Evolutionary conservation across 2,329 filamentous ascomycete genomes (phyloP).

Genomic region (Cytospora piceicola): DNA sequence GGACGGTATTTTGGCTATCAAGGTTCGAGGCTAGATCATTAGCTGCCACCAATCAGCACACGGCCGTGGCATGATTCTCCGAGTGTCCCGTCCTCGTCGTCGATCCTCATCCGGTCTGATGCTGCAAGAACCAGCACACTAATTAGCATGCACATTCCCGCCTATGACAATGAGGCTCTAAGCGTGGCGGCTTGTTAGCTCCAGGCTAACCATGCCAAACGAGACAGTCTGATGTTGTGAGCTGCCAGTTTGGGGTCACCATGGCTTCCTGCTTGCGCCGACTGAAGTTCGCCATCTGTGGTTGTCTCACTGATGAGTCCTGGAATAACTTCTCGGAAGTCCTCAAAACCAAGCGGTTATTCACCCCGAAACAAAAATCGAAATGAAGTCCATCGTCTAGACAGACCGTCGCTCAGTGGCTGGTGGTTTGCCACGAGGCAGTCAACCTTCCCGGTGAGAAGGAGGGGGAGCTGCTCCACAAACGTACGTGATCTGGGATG

Average conservation of each 20-base stretch:
- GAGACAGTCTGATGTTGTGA: slow-evolving; percentile 26
- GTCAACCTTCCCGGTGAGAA: background rate
- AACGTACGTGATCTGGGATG: background rate
- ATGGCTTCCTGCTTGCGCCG: slow-evolving; percentile 14
- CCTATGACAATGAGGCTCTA: slow-evolving; percentile 26
- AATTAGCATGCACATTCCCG: slow-evolving; percentile 22
- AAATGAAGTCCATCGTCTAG: background rate
- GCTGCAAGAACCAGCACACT: slow-evolving; percentile 17
- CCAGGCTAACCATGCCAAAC: slow-evolving; percentile 23
- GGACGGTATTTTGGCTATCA: background rate
- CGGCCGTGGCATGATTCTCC: slow-evolving; percentile 10
- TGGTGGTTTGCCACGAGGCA: background rate
- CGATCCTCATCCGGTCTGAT: slow-evolving; percentile 18
- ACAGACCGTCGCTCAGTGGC: background rate
- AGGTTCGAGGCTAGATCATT: background rate
- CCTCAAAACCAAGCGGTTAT: background rate
- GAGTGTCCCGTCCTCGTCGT: slow-evolving; percentile 10
- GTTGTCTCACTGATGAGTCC: background rate
- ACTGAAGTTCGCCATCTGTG: slow-evolving; percentile 15
- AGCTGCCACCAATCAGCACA: slow-evolving; percentile 20
- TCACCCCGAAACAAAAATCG: background rate
- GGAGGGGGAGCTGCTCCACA: background rate
- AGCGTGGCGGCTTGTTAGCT: slow-evolving; percentile 25
- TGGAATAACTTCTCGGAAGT: background rate
- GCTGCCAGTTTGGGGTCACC: slow-evolving; percentile 23